Conservation (phyloP, 2,329 filamentous ascomycete genomes). For the Tolypocladium endophyticum region DNA sequence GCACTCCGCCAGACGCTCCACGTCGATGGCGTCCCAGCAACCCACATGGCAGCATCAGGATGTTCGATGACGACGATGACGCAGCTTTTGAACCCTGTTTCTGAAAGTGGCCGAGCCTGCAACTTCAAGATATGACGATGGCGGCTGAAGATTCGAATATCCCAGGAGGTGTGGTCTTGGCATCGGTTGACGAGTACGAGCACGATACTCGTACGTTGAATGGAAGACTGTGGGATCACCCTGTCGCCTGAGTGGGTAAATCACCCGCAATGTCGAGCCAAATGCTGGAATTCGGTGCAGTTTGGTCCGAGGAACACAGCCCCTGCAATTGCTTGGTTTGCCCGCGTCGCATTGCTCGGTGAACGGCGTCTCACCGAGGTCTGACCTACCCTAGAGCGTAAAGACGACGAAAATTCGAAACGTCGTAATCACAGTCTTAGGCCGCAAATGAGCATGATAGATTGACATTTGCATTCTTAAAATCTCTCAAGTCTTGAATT, state of each 20-base stretch:
- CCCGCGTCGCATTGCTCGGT: not conserved
- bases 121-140: not conserved
- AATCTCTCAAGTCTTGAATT: not conserved
- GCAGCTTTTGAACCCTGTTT: not conserved
- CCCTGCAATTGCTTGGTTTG: not conserved
- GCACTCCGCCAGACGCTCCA: not conserved
- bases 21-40: not conserved
- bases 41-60: not conserved
- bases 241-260: not conserved
- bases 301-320: not conserved
- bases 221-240: not conserved
- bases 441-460: not conserved
- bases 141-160: not conserved
- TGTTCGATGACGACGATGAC: not conserved
- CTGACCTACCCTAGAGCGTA: not conserved
- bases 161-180: not conserved
- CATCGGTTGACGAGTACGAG: not conserved
- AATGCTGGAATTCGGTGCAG: not conserved
- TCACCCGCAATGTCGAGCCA: not conserved
- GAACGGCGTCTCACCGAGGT: not conserved
- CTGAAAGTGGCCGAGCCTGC: not conserved
- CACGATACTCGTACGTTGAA: not conserved
- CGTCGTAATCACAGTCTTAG: too few relatives aligned
- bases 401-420: not conserved
- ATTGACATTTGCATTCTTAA: not conserved